Percentiles rank a stretch among this genome's conserved stretches.
Evolutionary conservation across 129 eudicot species (phyloP).

Genomic region (Flaveria ramosissima): DNA sequence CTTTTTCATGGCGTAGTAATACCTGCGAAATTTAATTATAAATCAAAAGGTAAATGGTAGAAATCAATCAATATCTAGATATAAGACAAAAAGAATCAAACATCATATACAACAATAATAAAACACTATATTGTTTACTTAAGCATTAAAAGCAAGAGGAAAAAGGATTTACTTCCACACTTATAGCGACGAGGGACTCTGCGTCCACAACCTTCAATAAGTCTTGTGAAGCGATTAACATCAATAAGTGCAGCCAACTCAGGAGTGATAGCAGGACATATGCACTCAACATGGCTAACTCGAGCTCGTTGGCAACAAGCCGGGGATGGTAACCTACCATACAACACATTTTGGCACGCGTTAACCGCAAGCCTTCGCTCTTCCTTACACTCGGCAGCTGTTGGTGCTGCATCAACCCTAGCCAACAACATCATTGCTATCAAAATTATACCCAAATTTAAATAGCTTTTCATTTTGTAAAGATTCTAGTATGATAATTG

Average conservation of each 20-base stretch:
- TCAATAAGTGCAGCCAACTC: slow-evolving; percentile 43
- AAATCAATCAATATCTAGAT: neutral
- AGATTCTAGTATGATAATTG: neutral
- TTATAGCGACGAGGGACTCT: slow-evolving; percentile 54
- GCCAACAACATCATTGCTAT: slow-evolving; percentile 13
- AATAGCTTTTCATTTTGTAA: slow-evolving; percentile 14
- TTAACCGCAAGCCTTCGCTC: slow-evolving; percentile 36
- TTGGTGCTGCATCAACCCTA: slow-evolving; percentile 18
- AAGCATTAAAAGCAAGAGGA: too few relatives aligned
- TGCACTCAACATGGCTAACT: slow-evolving; percentile 48
- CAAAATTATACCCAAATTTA: slow-evolving; percentile 20
- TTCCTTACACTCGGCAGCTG: slow-evolving; percentile 39
- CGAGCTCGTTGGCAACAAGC: slow-evolving; percentile 43
- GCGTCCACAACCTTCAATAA: slow-evolving; percentile 55
- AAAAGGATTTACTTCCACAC: slow-evolving; percentile 48
- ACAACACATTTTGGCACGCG: slow-evolving; percentile 44
- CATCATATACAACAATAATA: neutral
- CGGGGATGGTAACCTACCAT: slow-evolving; percentile 41
- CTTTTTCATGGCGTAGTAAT: slow-evolving; percentile 20
- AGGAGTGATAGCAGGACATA: slow-evolving; percentile 50
- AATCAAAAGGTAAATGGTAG: neutral
- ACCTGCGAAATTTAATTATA: slow-evolving; percentile 16
- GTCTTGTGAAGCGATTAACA: slow-evolving; percentile 32
- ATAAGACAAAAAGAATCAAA: neutral
- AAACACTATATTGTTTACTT: too few relatives aligned